These are phyloP conservation scores for Eucalyptus viminalis DNA, from an alignment of 345 rosid species.

Conservation along the genomic window DNA sequence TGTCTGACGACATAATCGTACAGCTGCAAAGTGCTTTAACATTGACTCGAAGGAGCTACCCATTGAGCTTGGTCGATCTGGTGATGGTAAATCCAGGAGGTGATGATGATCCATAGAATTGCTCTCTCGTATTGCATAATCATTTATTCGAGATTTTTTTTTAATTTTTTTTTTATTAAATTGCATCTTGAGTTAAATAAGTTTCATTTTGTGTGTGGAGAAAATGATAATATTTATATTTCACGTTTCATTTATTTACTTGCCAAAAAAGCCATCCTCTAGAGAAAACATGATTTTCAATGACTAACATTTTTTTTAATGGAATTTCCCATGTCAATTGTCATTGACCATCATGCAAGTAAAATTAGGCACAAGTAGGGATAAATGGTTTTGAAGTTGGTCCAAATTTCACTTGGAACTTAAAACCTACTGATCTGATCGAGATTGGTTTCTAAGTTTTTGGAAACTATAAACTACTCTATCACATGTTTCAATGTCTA, in stretches of 20 bases:
- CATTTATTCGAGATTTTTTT: background rate
- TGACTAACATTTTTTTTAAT: too few relatives aligned
- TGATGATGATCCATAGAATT: background rate
- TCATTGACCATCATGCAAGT: background rate
- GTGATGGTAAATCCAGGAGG: background rate
- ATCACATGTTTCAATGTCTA: fast-evolving
- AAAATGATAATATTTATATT: background rate
- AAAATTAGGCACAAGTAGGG: fast-evolving
- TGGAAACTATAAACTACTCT: fast-evolving
- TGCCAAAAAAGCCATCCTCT: background rate
- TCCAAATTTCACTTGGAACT: fast-evolving
- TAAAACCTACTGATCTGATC: fast-evolving
- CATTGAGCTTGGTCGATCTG: background rate
- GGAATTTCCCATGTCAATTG: background rate
- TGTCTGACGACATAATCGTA: background rate
- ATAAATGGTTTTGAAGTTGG: fast-evolving
- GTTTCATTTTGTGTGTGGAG: background rate
- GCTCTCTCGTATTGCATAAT: background rate
- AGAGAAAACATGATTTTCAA: background rate
- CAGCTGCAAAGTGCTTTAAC: background rate
- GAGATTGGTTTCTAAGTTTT: fast-evolving
- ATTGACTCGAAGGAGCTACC: background rate
- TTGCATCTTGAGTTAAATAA: background rate
- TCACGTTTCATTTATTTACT: background rate
- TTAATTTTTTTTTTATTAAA: too few relatives aligned